phyloP scores from a whole-genome alignment of 2,329 filamentous ascomycete genomes.

The Alternaria novae-zelandiae region DNA sequence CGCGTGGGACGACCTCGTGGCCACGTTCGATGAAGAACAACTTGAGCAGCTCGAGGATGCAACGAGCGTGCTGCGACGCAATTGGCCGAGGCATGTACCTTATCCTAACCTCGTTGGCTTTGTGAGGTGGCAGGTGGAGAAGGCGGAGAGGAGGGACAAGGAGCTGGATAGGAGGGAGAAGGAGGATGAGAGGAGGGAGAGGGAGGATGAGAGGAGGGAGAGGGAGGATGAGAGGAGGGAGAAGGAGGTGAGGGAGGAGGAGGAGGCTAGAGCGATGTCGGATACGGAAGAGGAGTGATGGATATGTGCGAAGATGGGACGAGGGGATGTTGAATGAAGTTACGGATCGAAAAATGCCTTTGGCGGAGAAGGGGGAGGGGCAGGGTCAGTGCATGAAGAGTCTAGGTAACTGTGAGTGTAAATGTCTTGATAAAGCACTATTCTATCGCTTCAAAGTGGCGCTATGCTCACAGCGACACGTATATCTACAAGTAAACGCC shows the following conservation, averaged over 20 bases:
- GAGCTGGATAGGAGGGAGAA: no score
- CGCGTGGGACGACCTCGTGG: background rate
- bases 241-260: no score
- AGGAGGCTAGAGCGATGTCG: no score
- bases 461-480: background rate
- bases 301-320: background rate
- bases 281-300: background rate
- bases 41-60: background rate
- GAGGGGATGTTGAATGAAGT: background rate
- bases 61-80: background rate
- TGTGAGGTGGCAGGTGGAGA: background rate
- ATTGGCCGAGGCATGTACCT: background rate
- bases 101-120: background rate
- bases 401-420: background rate
- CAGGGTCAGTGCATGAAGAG: background rate
- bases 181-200: no score
- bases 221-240: background rate
- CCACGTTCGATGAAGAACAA: background rate
- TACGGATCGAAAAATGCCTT: background rate
- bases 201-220: no score
- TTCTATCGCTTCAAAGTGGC: constrained; percentile 10
- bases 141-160: background rate
- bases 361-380: background rate
- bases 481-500: constrained; percentile 4
- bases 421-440: background rate